Percentiles rank a stretch among this genome's conserved stretches.
These are phyloP conservation scores for Fusarium phyllophilum DNA, from an alignment of 2,329 filamentous ascomycete species.

Conservation along the genomic window DNA sequence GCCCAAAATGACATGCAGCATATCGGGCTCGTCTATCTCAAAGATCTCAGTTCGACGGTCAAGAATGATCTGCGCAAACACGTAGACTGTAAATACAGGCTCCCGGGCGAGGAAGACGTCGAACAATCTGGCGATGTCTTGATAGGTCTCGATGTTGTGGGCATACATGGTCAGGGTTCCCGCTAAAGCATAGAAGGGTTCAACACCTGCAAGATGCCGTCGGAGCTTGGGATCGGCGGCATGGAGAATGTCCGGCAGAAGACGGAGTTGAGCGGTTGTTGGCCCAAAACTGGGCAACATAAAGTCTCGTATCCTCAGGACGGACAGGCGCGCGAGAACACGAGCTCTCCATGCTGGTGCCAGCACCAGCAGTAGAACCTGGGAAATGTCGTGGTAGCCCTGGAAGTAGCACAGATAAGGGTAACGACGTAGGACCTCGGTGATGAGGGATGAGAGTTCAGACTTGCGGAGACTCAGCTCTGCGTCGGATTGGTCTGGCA, in stretches of 20 bases:
- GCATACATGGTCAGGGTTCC: slow-evolving; percentile 96
- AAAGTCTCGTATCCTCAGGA: slow-evolving; percentile 93
- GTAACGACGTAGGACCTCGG: slow-evolving; percentile 79
- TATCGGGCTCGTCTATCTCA: slow-evolving; percentile 90
- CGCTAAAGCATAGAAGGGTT: slow-evolving; percentile 93
- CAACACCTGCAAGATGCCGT: slow-evolving; percentile 77
- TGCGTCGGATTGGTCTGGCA: slow-evolving; percentile 71
- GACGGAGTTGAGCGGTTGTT: slow-evolving; percentile 83
- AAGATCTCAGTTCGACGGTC: slow-evolving; percentile 86
- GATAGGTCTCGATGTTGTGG: slow-evolving; percentile 91
- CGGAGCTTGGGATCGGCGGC: slow-evolving; percentile 77
- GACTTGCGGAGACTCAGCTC: slow-evolving; percentile 77
- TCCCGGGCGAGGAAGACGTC: slow-evolving; percentile 90
- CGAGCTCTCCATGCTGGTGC: slow-evolving; percentile 67
- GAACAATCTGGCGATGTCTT: slow-evolving; percentile 88
- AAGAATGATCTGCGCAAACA: slow-evolving; percentile 90
- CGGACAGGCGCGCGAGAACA: slow-evolving; percentile 82
- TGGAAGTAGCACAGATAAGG: slow-evolving; percentile 96
- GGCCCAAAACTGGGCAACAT: slow-evolving; percentile 91
- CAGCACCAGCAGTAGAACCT: slow-evolving; percentile 91
- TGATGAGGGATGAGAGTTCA: slow-evolving; percentile 83
- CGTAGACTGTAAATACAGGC: slow-evolving; percentile 88
- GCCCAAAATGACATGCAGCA: slow-evolving; percentile 88
- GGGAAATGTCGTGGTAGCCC: slow-evolving; percentile 98
- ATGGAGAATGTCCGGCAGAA: slow-evolving; percentile 84